Evolutionary conservation across 225 moss, liverwort and hornwort genomes (phyloP), one percentile per base, ranked within the genome.

Genomic region (Lunularia cruciata): DNA sequence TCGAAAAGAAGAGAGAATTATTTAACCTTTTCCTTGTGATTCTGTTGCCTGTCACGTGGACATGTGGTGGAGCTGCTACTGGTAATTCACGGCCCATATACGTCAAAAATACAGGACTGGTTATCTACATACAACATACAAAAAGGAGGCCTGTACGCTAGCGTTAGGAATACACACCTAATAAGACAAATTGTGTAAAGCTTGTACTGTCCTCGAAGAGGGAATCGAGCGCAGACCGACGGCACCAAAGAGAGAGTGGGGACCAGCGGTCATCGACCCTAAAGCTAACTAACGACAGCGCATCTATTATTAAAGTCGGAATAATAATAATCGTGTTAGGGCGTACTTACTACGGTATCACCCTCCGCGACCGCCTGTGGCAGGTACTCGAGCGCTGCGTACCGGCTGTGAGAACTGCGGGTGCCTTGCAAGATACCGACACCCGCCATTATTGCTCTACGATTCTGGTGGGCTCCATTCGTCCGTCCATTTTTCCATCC

Each of bases 331-430:
- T 48, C 20, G 20, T 48, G 48, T 48, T 48, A 48, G 20, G 20
- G 22, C 40, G 61, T 39, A 38, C n/a, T 12, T 40, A 23, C 39
- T 2, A 18, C 26, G 38, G 68, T 39, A 51, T 51, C 39, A 27
- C 54, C 31, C 25, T 18, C 54, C 34, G 69, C 69, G 42, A 74
- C 73, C 57, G 73, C 66, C 58, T 74, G 73, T 58, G 42, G 56
- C 66, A 67, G 73, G 73, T 74, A 74, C 66, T 74, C 66, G 42
- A 74, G 66, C 57, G 66, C 57, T 57, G 57, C 47, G 66, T 67
- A 57, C 66, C 65, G 73, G 73, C 46, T 65, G 58, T 66, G 46
- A 47, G 39, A 37, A 57, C 65, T 43, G 45, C 15, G 14, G 22
- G 31, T 66, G 65, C 65, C 73, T 20, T 66, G 46, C 65, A 54